A percentile compares a stretch with the other conserved stretches of the same genome.
phyloP scores from a whole-genome alignment of 345 rosid genomes.

The Syzygium aromaticum region DNA sequence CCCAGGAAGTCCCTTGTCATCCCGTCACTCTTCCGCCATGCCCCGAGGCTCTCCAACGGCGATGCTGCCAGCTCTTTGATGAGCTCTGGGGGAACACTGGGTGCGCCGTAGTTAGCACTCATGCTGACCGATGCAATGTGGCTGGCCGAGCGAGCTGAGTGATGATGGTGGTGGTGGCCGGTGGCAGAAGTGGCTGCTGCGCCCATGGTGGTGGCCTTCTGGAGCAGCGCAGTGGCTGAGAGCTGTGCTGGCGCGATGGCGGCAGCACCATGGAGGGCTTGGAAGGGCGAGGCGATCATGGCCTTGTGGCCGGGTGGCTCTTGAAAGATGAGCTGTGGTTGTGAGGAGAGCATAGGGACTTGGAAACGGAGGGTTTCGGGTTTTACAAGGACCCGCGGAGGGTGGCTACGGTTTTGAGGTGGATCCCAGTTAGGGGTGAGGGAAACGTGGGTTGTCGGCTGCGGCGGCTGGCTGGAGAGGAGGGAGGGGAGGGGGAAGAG shows the following conservation, averaged over 20 bases:
- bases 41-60: not conserved
- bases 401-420: slow-evolving; percentile 35
- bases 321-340: slow-evolving; percentile 14
- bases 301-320: slow-evolving; percentile 3
- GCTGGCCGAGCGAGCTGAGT: not conserved
- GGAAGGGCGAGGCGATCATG: slow-evolving; percentile 16
- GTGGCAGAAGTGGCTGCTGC: slow-evolving; percentile 10
- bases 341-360: slow-evolving; percentile 11
- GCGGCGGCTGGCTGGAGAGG: slow-evolving; percentile 6
- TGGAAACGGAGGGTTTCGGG: slow-evolving; percentile 25
- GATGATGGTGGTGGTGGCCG: not conserved
- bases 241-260: slow-evolving; percentile 32
- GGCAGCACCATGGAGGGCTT: slow-evolving; percentile 11
- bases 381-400: slow-evolving; percentile 13
- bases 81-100: not conserved
- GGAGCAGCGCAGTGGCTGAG: slow-evolving; percentile 95
- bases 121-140: slow-evolving; percentile 1
- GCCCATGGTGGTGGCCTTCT: slow-evolving; percentile 62
- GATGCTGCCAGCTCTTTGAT: not conserved
- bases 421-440: slow-evolving; percentile 16
- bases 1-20: slow-evolving; percentile 14
- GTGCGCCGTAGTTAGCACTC: not conserved
- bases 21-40: not conserved
- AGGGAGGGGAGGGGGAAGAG: slow-evolving; percentile 20
- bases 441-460: slow-evolving; percentile 8